Evolutionary conservation across 2,329 filamentous ascomycete species (phyloP).

Genomic region (Colletotrichum liaoningense): DNA sequence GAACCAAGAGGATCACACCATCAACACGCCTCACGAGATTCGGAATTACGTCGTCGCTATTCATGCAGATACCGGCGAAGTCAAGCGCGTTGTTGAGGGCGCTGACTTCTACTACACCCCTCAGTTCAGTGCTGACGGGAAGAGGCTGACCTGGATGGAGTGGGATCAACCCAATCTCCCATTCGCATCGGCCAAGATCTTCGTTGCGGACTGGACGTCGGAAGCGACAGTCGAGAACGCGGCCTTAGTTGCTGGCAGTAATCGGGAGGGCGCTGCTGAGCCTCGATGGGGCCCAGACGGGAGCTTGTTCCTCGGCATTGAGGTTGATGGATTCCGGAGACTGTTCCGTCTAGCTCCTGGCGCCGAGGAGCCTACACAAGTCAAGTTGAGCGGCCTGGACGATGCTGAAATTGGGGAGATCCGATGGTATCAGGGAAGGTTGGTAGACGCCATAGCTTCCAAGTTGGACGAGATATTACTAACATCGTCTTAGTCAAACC

Average conservation of each 20-base stretch:
- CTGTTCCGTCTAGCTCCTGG: slow-evolving; percentile 53
- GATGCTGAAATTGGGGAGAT: slow-evolving; percentile 53
- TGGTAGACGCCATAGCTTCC: background rate
- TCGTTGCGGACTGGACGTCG: slow-evolving; percentile 53
- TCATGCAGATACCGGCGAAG: slow-evolving; percentile 52
- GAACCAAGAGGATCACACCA: slow-evolving; percentile 62
- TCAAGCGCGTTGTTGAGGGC: slow-evolving; percentile 52
- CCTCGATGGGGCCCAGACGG: slow-evolving; percentile 63
- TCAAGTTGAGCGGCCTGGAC: slow-evolving; percentile 52
- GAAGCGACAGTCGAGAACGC: slow-evolving; percentile 46
- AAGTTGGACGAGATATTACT: background rate
- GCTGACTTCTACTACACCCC: slow-evolving; percentile 66
- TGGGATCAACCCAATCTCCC: slow-evolving; percentile 67
- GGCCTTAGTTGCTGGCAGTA: slow-evolving; percentile 53
- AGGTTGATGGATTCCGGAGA: slow-evolving; percentile 58
- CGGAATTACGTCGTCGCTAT: slow-evolving; percentile 53
- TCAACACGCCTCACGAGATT: slow-evolving; percentile 46
- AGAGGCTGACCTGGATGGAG: slow-evolving; percentile 61
- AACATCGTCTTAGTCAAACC: slow-evolving; percentile 46
- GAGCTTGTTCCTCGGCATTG: slow-evolving; percentile 59
- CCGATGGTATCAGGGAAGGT: slow-evolving; percentile 46
- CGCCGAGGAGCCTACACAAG: slow-evolving; percentile 40
- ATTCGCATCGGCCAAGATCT: slow-evolving; percentile 59
- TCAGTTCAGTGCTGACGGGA: slow-evolving; percentile 59
- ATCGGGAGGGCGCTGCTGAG: slow-evolving; percentile 57